These are phyloP conservation scores for Psophocarpus tetragonolobus DNA, from an alignment of 306 rosid species.

Conservation along the genomic window DNA sequence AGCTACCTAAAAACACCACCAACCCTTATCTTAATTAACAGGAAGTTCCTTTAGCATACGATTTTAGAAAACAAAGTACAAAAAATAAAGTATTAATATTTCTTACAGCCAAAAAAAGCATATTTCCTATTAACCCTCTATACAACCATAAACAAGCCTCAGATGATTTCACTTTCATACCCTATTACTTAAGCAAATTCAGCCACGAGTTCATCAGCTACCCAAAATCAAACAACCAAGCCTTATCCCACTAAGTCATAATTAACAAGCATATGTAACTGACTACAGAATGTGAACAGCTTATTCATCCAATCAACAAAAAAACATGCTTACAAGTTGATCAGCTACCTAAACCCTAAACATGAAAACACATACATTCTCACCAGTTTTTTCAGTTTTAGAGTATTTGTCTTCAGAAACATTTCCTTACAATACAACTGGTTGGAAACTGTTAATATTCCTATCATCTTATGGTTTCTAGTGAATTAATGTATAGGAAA, in stretches of 20 bases:
- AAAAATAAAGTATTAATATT: background rate
- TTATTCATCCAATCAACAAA: too few species aligned
- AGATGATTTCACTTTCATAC: background rate
- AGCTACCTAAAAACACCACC: slow-evolving; percentile 70
- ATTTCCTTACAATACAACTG: slow-evolving; percentile 4
- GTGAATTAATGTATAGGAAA: background rate
- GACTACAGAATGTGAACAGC: too few species aligned
- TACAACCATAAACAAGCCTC: background rate
- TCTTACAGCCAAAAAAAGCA: background rate
- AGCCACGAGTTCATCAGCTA: too few species aligned
- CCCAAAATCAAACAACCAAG: too few species aligned
- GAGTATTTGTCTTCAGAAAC: background rate
- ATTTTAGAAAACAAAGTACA: too few species aligned
- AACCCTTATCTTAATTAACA: too few species aligned
- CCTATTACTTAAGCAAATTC: too few species aligned
- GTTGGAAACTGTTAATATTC: background rate
- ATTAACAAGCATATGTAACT: too few species aligned
- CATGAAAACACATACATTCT: background rate
- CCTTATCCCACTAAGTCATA: too few species aligned
- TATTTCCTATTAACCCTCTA: background rate
- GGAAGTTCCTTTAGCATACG: too few species aligned
- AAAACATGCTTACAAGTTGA: too few species aligned
- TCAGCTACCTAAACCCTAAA: too few species aligned
- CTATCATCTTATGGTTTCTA: background rate
- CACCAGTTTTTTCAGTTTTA: background rate